Percentiles rank a stretch among this genome's conserved stretches.
These are phyloP conservation scores for Cryptosporidium baileyi DNA, from an alignment of 169 alveolate species.

Conservation along the genomic window DNA sequence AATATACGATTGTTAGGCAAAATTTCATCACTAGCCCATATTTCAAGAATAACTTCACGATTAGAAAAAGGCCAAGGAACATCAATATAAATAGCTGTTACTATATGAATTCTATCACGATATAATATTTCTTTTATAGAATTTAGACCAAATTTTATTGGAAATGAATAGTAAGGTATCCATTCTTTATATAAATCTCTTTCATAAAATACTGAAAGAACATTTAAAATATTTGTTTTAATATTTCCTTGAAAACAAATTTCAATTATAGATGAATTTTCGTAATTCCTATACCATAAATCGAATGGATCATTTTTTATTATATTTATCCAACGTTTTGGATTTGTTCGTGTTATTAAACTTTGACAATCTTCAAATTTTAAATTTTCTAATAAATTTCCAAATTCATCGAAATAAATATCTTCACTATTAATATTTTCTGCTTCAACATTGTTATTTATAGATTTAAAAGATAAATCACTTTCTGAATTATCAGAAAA, in stretches of 20 bases:
- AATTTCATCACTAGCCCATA: conserved; percentile 64
- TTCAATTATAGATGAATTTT: conserved; percentile 47
- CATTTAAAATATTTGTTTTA: conserved; percentile 34
- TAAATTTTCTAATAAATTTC: background rate
- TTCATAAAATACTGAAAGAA: conserved; percentile 59
- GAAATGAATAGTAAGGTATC: conserved; percentile 52
- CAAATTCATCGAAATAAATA: conserved; percentile 12
- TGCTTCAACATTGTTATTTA: background rate
- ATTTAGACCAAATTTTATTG: conserved; percentile 49
- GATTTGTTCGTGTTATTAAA: conserved; percentile 13
- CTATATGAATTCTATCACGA: conserved; percentile 30
- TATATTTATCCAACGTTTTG: conserved; percentile 17
- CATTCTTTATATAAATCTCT: conserved; percentile 62
- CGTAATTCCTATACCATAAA: conserved; percentile 46
- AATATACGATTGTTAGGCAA: conserved; percentile 48
- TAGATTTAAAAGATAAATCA: conserved; percentile 7
- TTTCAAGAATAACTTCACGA: conserved; percentile 51
- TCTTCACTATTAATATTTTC: background rate
- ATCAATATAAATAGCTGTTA: conserved; percentile 44
- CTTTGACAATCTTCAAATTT: conserved; percentile 22
- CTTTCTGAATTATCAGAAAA: background rate
- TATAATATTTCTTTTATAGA: conserved; percentile 39
- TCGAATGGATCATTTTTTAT: conserved; percentile 24
- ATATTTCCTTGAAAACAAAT: conserved; percentile 57
- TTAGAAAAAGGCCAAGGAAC: conserved; percentile 66